Base-by-base conservation (phyloP, 495 filamentous ascomycete species). In the Thermothielavioides terrestris region DNA sequence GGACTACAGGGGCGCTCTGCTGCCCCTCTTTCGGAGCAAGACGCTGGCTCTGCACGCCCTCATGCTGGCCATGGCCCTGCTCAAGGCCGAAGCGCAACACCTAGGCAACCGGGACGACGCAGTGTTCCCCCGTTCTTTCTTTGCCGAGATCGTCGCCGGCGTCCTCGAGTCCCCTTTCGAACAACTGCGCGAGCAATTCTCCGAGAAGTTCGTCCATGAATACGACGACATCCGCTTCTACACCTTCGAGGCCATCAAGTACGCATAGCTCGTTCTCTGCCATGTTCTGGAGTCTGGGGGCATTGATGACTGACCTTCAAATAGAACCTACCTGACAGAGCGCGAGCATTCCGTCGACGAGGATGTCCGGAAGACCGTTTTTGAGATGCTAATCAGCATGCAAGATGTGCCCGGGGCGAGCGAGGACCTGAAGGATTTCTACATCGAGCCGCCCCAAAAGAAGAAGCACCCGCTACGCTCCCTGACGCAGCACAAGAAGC, bases 171-270 rank as follows among this genome's bases (percentile, higher is more conserved):
- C 74, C 1, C 70, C 69, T 8, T 62, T 77, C 14, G 74, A 82
- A 10, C 69, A 75, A 28, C 61, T 83, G 39, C 81, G 78, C 39
- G 64, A 80, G 23, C 83, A 87, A 44, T 95, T 90, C 54, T 69
- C 82, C 20, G 74, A 84, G 41, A 86, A 87, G 47, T 96, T 83
- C 56, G 64, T 91, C 31, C 81, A 84, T 51, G 69, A 79, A 52
- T 90, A 83, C 62, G 85, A 94, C 48, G 92, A 98, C 69, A 74
- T 96, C 49, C 69, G 89, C 50, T 95, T 81, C 62, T 84, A 85
- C 58, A 87, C 87, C 7, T 87, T 94, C 57, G 65, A 77, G 40
- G 74, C 76, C 26, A 69, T 91, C 36, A 69, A 73, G 86, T 89
- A 78, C 31, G 82, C 76, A n/a, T n/a, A n/a, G n/a, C 22, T 28